Percentiles rank a stretch among this genome's conserved stretches.
phyloP scores from a whole-genome alignment of 306 rosid genomes.

The Cucurbita pepo region DNA sequence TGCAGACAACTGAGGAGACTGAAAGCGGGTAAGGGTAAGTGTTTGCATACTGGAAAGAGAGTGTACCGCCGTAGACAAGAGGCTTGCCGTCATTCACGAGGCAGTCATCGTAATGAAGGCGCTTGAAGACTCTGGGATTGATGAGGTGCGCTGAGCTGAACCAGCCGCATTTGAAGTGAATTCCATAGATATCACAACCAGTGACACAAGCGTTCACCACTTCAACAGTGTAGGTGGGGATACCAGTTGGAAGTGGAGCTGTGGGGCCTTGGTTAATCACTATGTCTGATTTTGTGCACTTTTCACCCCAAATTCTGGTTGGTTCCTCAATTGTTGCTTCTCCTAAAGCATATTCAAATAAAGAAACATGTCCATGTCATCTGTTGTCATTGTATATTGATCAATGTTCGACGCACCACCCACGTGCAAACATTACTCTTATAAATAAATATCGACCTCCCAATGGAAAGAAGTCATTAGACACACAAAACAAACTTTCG shows the following conservation, averaged over 20 bases:
- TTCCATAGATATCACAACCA: constrained; percentile 54
- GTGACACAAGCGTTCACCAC: constrained; percentile 51
- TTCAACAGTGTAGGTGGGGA: constrained; percentile 72
- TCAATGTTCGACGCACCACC: background rate
- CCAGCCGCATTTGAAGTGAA: constrained; percentile 79
- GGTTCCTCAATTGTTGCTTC: constrained; percentile 23
- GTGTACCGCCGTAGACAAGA: constrained; percentile 35
- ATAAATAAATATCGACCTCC: constrained; percentile 4
- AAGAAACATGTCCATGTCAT: background rate
- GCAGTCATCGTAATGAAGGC: constrained; percentile 63
- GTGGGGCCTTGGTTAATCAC: constrained; percentile 73
- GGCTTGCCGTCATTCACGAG: constrained; percentile 69
- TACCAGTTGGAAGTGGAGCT: constrained; percentile 60
- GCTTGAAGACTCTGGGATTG: constrained; percentile 71
- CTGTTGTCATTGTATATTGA: background rate
- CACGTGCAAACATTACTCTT: constrained; percentile 4
- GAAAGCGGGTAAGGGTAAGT: constrained; percentile 54
- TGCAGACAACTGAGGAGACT: constrained; percentile 42
- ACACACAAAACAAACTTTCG: constrained; percentile 23
- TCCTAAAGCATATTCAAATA: constrained; percentile 11
- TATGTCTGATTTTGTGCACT: constrained; percentile 48
- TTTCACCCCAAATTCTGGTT: constrained; percentile 60
- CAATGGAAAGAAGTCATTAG: background rate
- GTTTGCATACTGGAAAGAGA: constrained; percentile 69
- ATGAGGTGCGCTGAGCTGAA: constrained; percentile 75